Conservation (phyloP, 164 flowering plant species). For the Brasenia schreberi region DNA sequence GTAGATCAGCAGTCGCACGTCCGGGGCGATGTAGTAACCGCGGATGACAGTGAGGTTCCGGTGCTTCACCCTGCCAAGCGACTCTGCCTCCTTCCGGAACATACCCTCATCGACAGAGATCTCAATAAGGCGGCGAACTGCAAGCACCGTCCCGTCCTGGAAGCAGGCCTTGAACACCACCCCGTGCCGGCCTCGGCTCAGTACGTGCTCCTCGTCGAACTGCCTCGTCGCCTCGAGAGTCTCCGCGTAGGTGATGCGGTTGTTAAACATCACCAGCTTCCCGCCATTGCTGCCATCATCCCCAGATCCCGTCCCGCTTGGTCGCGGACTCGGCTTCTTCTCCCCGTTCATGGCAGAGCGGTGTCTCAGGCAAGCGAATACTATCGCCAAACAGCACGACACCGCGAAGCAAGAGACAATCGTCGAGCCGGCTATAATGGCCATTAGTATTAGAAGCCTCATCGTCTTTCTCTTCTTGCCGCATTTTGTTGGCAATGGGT, state of each 20-base stretch:
- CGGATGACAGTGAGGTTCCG: slow-evolving; percentile 80
- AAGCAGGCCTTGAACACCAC: slow-evolving; percentile 68
- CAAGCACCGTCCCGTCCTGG: slow-evolving; percentile 65
- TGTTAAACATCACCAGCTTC: slow-evolving; percentile 74
- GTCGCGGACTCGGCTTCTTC: slow-evolving; percentile 65
- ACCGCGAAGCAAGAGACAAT: slow-evolving; percentile 13
- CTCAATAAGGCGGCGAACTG: slow-evolving; percentile 63
- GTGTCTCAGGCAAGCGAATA: not conserved
- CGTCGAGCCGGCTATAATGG: slow-evolving; percentile 35
- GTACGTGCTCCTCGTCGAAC: slow-evolving; percentile 82
- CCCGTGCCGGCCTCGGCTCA: slow-evolving; percentile 60
- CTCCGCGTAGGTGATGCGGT: slow-evolving; percentile 60
- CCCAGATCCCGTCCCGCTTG: slow-evolving; percentile 43
- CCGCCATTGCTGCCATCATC: slow-evolving; percentile 54
- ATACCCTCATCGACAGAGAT: slow-evolving; percentile 31
- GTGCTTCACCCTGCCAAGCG: slow-evolving; percentile 64
- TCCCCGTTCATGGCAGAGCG: slow-evolving; percentile 25
- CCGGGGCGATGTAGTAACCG: slow-evolving; percentile 66
- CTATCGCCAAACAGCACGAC: slow-evolving; percentile 36
- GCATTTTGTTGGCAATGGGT: slow-evolving; percentile 45
- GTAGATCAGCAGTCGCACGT: slow-evolving; percentile 56
- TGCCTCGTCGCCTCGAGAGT: slow-evolving; percentile 75
- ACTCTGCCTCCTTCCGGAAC: slow-evolving; percentile 68
- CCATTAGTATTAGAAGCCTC: slow-evolving; percentile 46
- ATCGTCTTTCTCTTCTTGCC: slow-evolving; percentile 10